Base-by-base conservation (phyloP, 495 filamentous ascomycete species). In the Massariosphaeria phaeospora region DNA sequence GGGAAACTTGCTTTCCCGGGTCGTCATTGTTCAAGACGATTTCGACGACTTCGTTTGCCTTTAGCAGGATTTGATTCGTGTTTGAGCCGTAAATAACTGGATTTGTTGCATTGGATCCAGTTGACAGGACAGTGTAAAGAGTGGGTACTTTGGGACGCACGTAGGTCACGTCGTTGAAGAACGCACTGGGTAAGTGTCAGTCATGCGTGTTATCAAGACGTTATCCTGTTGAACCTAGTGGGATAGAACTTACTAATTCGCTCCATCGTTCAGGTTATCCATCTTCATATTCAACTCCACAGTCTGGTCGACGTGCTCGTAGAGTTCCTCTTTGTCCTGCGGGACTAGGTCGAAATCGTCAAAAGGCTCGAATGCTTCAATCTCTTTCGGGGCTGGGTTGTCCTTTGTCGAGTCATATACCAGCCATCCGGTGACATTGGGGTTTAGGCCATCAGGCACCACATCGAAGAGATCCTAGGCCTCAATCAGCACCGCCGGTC, bases 101-200 rank as follows among this genome's bases (percentile, higher is more conserved):
- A 59, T 94, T 75, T 6, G 76, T 80, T 7, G 85, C 81, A 15
- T 76, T 64, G 1, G 77, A 66, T 20, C 85, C 85, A 5, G 84
- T 73, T 0, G 80, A 79, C 20, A 94, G 71, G 0, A 74, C 88
- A 0, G 84, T 83, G 74, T 88, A 95, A 2, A 95, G 74, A 0
- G 84, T 85, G 1, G 89, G 89, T 0, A 94, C 88, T 62, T 85
- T 88, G 25, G 86, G 85, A 6, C 64, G 34, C 23, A 80, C 77
- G 62, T 90, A 95, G 38, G 84, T 84, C 38, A 88, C 82, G 65
- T 85, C 79, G 65, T 93, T 88, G 70, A 95, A 83, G 68, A 90
- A 87, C 48, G 86, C 86, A 61, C 82, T 85, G 53, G 34, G 13
- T 9, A 23, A 31, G 27, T 6, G 17, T 36, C 9, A 34, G 26